Evolutionary conservation across 2,329 filamentous ascomycete genomes (phyloP).

Genomic region (Ceratocystis albifundus): DNA sequence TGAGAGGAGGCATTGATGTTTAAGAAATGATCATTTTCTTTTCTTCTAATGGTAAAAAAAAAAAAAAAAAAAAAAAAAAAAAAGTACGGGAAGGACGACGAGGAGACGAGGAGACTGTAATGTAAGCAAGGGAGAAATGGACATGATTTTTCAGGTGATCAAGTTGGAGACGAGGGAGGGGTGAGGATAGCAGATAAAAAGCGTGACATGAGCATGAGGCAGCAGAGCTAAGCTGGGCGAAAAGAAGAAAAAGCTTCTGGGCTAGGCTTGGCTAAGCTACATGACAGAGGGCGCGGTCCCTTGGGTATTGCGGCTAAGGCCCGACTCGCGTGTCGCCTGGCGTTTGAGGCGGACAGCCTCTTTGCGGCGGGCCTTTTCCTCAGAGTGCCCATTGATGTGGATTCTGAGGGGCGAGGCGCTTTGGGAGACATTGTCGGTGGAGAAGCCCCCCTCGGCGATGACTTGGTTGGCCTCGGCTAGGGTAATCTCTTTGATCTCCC

Average conservation of each 20-base stretch:
- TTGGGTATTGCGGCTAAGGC: constrained; percentile 2
- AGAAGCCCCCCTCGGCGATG: constrained; percentile 9
- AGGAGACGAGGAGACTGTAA: background rate
- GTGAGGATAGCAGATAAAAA: background rate
- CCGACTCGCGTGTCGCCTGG: constrained; percentile 2
- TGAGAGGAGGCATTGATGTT: background rate
- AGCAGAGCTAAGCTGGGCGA: background rate
- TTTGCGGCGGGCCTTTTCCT: constrained; percentile 11
- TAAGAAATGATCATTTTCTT: background rate
- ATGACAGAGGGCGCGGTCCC: background rate
- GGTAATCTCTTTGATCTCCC: constrained; percentile 18
- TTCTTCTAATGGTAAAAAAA: background rate
- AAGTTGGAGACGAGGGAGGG: background rate
- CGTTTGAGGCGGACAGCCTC: constrained; percentile 13
- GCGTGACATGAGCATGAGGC: background rate
- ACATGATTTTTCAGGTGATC: background rate
- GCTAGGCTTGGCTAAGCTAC: background rate
- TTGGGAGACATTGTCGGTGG: constrained; percentile 5
- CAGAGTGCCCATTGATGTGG: constrained; percentile 6
- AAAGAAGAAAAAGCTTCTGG: background rate
- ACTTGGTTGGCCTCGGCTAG: constrained; percentile 6
- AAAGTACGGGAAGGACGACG: background rate
- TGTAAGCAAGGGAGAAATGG: background rate
- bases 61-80: no score
- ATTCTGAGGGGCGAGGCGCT: constrained; percentile 1